Evolutionary conservation across 2,329 filamentous ascomycete species (phyloP), one percentile per base, ranked within the genome.

Genomic region (Curvularia sp.): DNA sequence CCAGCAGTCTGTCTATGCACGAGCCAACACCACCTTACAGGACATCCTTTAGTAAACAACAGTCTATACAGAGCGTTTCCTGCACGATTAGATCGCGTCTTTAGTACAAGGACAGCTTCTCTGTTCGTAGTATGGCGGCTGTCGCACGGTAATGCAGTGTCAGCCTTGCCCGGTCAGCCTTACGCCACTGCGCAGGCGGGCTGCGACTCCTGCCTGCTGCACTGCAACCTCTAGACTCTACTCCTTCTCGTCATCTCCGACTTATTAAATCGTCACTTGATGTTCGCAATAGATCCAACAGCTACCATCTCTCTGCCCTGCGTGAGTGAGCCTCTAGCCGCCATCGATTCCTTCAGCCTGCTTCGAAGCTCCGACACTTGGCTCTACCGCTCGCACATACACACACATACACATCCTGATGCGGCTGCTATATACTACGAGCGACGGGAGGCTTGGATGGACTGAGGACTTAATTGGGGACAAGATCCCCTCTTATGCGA

Each of bases 351-450:
- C 43, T 6, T 56, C 39, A 47, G 55, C 51, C 57, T 62, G 46
- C 59, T 51, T 54, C 19, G n/a, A 57, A 25, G 46, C 51, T 43
- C 28, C 41, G 27, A 60, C 46, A 49, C 41, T 21, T 25, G 18
- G 47, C 28, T 55, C 51, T 42, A 54, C 46, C 43, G 25, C 57
- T 55, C 50, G 56, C 48, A 50, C 53, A 54, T 9, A 54, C n/a
- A 32, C 18, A 55, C 42, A 47, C 9, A 49, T 9, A 50, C 30
- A 55, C 30, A n/a, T 19, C 50, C 27, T 18, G 8, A 64, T 64
- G 58, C 53, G 58, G 47, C 47, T 64, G 30, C 45, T 64, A 28
- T 51, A 61, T 28, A 64, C 39, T 18, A 9, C 53, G 52, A 43
- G 49, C 53, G 49, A 60, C 13, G 56, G 61, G 45, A 60, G n/a